These are phyloP conservation scores for Bondarzewia mesenterica DNA, from an alignment of 1,284 basidiomycete genomes.

Conservation along the genomic window DNA sequence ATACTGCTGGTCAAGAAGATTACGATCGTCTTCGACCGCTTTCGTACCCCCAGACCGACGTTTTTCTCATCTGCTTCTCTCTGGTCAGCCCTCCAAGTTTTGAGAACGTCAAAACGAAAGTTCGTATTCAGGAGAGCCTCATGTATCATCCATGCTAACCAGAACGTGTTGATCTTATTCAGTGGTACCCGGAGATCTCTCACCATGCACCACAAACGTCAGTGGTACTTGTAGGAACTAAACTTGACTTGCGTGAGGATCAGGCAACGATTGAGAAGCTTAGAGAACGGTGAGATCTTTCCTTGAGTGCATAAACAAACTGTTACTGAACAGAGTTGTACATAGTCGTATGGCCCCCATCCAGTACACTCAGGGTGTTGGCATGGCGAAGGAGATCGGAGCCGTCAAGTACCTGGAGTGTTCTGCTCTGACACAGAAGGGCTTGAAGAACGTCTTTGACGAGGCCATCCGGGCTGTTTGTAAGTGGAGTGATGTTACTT, in stretches of 20 bases:
- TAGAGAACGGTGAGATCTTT: constrained; percentile 64
- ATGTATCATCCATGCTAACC: too few relatives aligned
- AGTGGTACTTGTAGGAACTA: constrained; percentile 95
- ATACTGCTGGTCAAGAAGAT: constrained; percentile 99
- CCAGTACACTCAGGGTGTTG: constrained; percentile 82
- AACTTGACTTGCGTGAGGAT: constrained; percentile 96
- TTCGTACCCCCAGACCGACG: constrained; percentile 98
- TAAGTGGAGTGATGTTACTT: constrained; percentile 38
- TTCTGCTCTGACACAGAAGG: constrained; percentile 96
- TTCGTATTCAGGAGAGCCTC: constrained; percentile 22
- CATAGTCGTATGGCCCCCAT: constrained; percentile 89
- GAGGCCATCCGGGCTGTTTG: constrained; percentile 89
- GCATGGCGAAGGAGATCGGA: constrained; percentile 90
- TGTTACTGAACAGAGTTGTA: constrained; percentile 4
- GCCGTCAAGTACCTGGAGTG: constrained; percentile 97
- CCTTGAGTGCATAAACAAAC: background rate
- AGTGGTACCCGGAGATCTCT: constrained; percentile 96
- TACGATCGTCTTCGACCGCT: constrained; percentile 97
- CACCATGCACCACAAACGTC: constrained; percentile 96
- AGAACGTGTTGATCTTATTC: constrained; percentile 4
- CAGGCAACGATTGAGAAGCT: constrained; percentile 86
- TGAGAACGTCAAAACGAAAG: constrained; percentile 98
- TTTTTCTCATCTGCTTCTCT: constrained; percentile 99
- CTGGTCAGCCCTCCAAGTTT: constrained; percentile 95
- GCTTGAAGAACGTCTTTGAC: constrained; percentile 94